Conservation (phyloP, 2,329 filamentous ascomycete species). For the Tolypocladium endophyticum region DNA sequence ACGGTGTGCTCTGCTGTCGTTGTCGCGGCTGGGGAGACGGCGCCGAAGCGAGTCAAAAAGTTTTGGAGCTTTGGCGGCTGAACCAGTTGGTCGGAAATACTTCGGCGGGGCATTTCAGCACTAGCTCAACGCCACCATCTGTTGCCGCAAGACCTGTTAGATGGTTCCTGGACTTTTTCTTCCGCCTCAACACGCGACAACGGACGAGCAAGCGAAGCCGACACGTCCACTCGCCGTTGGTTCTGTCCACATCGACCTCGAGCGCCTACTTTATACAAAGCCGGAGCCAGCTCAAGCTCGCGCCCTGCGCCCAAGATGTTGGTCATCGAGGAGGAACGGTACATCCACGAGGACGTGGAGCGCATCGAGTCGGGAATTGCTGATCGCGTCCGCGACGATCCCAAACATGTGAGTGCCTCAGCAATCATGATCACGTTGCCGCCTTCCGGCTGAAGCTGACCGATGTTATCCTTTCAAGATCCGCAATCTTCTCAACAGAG, state of each 20-base stretch:
- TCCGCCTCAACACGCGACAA: neutral
- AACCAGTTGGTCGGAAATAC: conserved; percentile 16
- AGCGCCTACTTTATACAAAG: neutral
- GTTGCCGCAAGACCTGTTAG: no score
- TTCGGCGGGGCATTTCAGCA: conserved; percentile 11
- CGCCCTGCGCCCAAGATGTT: conserved; percentile 43
- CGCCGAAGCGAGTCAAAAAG: conserved; percentile 8
- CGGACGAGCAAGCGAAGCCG: neutral
- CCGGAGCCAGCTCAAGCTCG: neutral
- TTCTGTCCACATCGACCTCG: neutral
- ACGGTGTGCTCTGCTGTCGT: neutral
- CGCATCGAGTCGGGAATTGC: conserved; percentile 88
- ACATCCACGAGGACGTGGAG: conserved; percentile 93
- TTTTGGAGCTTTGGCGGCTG: conserved; percentile 14
- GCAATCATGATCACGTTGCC: neutral
- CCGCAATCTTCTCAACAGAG: conserved; percentile 76
- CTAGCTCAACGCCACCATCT: neutral
- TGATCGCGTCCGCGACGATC: conserved; percentile 80
- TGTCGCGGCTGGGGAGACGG: neutral
- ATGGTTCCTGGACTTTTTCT: neutral
- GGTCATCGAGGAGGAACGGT: conserved; percentile 86
- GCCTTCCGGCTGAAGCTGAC: conserved; percentile 7
- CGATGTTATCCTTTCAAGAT: conserved; percentile 42
- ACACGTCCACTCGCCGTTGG: neutral
- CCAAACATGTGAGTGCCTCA: conserved; percentile 59